A percentile compares a stretch with the other conserved stretches of the same genome.
Conservation (phyloP, 2,329 filamentous ascomycete genomes). For the Fusarium coicis region DNA sequence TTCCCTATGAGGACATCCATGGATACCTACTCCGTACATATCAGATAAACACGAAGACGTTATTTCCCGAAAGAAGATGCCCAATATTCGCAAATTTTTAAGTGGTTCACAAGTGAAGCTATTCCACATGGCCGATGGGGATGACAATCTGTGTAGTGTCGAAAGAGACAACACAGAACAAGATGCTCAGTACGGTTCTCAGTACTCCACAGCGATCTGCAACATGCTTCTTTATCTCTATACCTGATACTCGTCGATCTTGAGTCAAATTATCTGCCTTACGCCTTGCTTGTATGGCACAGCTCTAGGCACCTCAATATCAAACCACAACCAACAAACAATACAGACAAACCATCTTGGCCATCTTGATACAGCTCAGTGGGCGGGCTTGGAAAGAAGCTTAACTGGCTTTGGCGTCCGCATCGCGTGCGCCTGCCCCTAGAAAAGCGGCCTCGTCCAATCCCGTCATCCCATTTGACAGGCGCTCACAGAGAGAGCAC, state of each 20-base stretch:
- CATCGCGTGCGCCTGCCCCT: slow-evolving; percentile 41
- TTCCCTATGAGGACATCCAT: neutral
- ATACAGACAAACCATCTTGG: slow-evolving; percentile 1
- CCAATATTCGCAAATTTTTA: neutral
- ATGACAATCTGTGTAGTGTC: neutral
- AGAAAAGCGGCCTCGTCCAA: slow-evolving; percentile 35
- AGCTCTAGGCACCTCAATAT: neutral
- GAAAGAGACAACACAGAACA: neutral
- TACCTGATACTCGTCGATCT: slow-evolving; percentile 16
- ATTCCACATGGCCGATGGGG: neutral
- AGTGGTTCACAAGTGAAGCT: slow-evolving; percentile 5
- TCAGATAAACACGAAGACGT: neutral
- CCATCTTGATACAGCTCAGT: neutral
- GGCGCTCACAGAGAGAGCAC: slow-evolving; percentile 24
- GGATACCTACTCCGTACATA: neutral
- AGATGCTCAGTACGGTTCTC: slow-evolving; percentile 12
- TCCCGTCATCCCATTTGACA: slow-evolving; percentile 35
- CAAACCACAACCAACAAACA: neutral
- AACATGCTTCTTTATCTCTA: slow-evolving; percentile 14
- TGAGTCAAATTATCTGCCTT: slow-evolving; percentile 8
- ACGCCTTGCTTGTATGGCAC: neutral
- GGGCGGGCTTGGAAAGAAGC: slow-evolving; percentile 38
- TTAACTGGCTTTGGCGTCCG: slow-evolving; percentile 42
- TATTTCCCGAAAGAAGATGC: neutral
- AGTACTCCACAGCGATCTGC: slow-evolving; percentile 28